Percentiles rank a stretch among this genome's conserved stretches.
phyloP scores from a whole-genome alignment of 768 basidiomycete genomes.

The Pleurotus eryngii region DNA sequence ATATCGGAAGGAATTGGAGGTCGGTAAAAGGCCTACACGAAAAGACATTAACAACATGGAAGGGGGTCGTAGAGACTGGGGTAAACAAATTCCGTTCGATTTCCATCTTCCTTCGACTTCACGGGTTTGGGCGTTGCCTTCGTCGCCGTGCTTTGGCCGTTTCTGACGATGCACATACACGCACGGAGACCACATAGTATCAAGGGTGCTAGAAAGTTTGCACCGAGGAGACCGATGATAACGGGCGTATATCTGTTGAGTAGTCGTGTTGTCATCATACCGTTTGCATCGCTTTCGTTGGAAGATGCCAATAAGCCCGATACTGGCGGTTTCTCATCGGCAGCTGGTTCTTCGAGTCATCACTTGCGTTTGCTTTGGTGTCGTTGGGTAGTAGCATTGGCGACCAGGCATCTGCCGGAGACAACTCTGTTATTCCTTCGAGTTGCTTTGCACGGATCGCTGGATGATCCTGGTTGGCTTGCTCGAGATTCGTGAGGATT shows the following conservation, averaged over 20 bases:
- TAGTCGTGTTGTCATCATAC: background rate
- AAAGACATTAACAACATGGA: too few species aligned
- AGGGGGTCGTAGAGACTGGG: too few species aligned
- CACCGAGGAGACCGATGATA: background rate
- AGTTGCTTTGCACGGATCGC: background rate
- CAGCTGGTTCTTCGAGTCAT: too few species aligned
- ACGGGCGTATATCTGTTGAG: background rate
- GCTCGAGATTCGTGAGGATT: conserved; percentile 41
- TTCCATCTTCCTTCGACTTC: background rate
- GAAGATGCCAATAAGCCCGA: too few species aligned
- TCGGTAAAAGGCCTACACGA: too few species aligned
- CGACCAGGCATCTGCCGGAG: background rate
- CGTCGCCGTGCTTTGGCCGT: background rate
- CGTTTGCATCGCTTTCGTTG: too few species aligned
- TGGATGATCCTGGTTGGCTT: background rate
- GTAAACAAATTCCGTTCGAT: background rate
- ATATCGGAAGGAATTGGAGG: too few species aligned
- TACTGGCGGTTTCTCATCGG: too few species aligned
- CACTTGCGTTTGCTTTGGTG: too few species aligned
- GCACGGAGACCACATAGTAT: background rate
- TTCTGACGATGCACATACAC: background rate
- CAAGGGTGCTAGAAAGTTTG: background rate
- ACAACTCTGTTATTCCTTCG: background rate
- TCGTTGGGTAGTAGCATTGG: background rate
- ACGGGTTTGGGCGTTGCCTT: background rate